Conservation (phyloP, 164 flowering plant genomes). For the Stephania cephalantha region DNA sequence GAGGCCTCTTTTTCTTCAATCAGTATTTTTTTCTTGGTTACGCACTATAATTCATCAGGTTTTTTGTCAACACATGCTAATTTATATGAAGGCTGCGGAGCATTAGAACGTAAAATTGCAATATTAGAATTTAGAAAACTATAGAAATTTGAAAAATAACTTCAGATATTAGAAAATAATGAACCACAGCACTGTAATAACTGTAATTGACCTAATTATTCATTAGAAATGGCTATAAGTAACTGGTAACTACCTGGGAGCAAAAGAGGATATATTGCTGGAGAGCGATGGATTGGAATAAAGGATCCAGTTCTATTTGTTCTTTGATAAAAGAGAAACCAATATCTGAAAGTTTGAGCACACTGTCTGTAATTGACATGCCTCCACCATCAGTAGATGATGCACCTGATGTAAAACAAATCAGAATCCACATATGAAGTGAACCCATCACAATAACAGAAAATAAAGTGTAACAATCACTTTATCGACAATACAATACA, state of each 20-base stretch:
- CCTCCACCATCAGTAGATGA: slow-evolving; percentile 13
- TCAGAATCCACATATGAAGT: not conserved
- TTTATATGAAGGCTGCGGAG: no score
- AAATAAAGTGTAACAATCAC: not conserved
- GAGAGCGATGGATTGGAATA: slow-evolving; percentile 58
- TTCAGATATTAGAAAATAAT: not conserved
- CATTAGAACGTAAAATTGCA: no score
- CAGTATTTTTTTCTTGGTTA: no score
- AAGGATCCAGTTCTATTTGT: slow-evolving; percentile 35
- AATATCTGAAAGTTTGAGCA: slow-evolving; percentile 19
- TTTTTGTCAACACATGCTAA: no score
- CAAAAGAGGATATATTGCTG: slow-evolving; percentile 82
- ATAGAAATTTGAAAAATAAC: no score
- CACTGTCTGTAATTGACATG: no score
- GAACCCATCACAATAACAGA: not conserved
- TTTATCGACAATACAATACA: not conserved
- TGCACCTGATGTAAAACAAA: slow-evolving; percentile 8
- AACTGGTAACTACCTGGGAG: slow-evolving; percentile 52
- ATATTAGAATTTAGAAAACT: no score
- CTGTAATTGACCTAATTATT: not conserved
- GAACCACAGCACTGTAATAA: not conserved
- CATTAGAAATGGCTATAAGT: not conserved
- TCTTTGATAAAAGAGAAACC: slow-evolving; percentile 37
- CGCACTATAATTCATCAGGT: no score
- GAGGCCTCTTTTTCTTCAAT: no score